Percentiles rank a stretch among this genome's conserved stretches.
These are phyloP conservation scores for Pleurotus pulmonarius DNA, from an alignment of 768 basidiomycete species.

Conservation along the genomic window DNA sequence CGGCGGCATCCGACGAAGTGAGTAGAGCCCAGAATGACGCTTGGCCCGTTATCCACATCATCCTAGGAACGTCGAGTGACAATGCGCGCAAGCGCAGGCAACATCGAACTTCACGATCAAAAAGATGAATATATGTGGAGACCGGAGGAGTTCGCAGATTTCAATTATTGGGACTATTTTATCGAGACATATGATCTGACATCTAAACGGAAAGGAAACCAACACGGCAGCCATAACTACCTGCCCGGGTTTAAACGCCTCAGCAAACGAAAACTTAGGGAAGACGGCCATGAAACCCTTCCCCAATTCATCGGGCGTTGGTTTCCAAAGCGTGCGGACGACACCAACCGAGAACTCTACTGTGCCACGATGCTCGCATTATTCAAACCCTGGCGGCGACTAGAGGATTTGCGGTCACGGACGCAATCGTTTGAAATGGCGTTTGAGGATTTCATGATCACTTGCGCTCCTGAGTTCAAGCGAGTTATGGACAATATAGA, in stretches of 20 bases:
- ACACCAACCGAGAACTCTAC: constrained; percentile 9
- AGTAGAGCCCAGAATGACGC: no score
- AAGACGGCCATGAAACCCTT: background rate
- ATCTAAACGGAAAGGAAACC: no score
- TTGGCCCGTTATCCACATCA: no score
- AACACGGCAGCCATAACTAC: no score
- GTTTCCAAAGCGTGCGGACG: constrained; percentile 11
- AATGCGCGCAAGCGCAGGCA: background rate
- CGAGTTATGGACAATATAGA: constrained; percentile 5
- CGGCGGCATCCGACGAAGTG: no score
- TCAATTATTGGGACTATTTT: constrained; percentile 20
- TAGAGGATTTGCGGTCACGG: background rate
- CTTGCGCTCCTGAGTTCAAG: background rate
- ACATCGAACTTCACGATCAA: background rate
- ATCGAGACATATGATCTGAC: constrained; percentile 29
- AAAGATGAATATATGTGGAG: background rate
- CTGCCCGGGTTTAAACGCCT: no score
- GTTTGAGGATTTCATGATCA: background rate
- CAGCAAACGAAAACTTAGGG: background rate
- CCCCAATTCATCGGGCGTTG: constrained; percentile 16
- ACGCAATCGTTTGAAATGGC: background rate
- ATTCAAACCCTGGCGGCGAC: constrained; percentile 2
- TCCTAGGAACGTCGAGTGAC: background rate
- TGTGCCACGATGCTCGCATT: constrained; percentile 9
- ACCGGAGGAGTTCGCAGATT: background rate